Conservation (phyloP, 2,329 filamentous ascomycete genomes). For the Fusarium pininemorale region DNA sequence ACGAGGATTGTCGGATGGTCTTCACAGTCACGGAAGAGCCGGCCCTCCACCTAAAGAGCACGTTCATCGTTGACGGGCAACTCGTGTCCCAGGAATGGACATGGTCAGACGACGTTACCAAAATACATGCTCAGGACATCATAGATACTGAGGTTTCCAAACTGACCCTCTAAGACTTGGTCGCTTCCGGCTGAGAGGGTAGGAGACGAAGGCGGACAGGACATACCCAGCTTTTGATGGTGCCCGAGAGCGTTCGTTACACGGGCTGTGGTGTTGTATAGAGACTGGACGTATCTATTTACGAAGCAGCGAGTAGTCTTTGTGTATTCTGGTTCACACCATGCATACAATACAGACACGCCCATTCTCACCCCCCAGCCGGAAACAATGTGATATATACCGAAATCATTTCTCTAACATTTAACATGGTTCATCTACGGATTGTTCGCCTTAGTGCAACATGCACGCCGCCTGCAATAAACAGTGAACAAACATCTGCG, state of each 20-base stretch:
- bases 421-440: neutral
- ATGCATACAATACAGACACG: neutral
- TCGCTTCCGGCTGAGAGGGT: neutral
- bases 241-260: neutral
- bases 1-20: conserved; percentile 44
- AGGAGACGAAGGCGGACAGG: neutral
- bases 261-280: neutral
- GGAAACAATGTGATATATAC: neutral
- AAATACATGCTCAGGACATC: conserved; percentile 35
- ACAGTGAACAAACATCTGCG: neutral
- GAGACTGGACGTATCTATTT: neutral
- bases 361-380: neutral
- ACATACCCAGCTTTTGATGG: neutral
- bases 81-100: conserved; percentile 40
- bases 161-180: neutral
- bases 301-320: neutral
- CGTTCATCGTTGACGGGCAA: conserved; percentile 25
- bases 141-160: conserved; percentile 32
- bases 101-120: conserved; percentile 39
- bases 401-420: neutral
- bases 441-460: neutral
- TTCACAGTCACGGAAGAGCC: conserved; percentile 43
- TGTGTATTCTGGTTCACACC: neutral
- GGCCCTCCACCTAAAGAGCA: conserved; percentile 37
- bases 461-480: neutral